These are phyloP conservation scores for Calonectria montana DNA, from an alignment of 2,329 filamentous ascomycete genomes.

Conservation along the genomic window DNA sequence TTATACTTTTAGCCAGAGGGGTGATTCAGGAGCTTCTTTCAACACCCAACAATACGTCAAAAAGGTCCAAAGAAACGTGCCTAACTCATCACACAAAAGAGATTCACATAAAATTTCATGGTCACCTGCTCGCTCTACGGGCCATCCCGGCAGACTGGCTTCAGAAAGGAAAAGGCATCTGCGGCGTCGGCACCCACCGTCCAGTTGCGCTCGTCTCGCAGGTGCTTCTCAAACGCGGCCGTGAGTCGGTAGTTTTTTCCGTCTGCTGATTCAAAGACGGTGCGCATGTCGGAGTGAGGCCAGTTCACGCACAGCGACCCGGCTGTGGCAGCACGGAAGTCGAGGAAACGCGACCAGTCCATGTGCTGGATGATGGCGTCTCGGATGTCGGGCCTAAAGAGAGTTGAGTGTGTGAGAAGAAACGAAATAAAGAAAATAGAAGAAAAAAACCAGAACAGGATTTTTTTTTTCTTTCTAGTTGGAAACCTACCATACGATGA, in stretches of 20 bases:
- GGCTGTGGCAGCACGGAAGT: slow-evolving; percentile 15
- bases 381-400: slow-evolving; percentile 26
- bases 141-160: slow-evolving; percentile 20
- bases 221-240: slow-evolving; percentile 20
- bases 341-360: slow-evolving; percentile 29
- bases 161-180: slow-evolving; percentile 22
- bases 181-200: slow-evolving; percentile 18
- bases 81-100: background rate
- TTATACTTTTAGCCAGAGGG: background rate
- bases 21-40: background rate
- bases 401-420: background rate
- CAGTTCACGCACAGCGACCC: slow-evolving; percentile 23
- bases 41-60: background rate
- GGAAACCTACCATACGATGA: slow-evolving; percentile 29
- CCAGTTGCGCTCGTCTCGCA: slow-evolving; percentile 22
- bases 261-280: slow-evolving; percentile 3
- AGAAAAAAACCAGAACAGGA: background rate
- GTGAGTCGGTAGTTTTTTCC: slow-evolving; percentile 16
- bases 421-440: background rate
- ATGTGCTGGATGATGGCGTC: slow-evolving; percentile 34
- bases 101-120: background rate
- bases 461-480: background rate
- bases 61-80: background rate
- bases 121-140: background rate
- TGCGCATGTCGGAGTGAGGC: slow-evolving; percentile 7